Evolutionary conservation across 257 asterid genomes (phyloP).

Genomic region (Ilex asprella): DNA sequence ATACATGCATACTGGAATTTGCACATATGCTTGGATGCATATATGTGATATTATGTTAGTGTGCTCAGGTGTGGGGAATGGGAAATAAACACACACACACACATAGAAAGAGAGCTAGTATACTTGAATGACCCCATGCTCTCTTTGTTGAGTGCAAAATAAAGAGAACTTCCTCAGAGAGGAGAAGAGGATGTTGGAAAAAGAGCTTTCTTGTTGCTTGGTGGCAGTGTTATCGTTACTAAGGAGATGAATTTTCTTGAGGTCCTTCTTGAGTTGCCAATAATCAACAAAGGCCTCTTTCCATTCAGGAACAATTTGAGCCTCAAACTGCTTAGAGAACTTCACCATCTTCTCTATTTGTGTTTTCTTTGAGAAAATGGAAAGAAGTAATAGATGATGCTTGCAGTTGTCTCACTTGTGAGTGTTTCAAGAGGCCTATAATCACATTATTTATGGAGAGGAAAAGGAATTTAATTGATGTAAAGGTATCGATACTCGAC

Average conservation of each 20-base stretch:
- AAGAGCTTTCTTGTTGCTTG: constrained; percentile 16
- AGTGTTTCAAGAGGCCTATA: constrained; percentile 22
- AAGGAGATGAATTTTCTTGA: constrained; percentile 57
- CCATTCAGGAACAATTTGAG: constrained; percentile 89
- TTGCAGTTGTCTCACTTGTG: background rate
- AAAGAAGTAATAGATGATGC: constrained; percentile 4
- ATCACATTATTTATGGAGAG: constrained; percentile 50
- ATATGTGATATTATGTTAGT: too few relatives aligned
- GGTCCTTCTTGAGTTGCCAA: constrained; percentile 63
- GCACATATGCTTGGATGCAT: too few relatives aligned
- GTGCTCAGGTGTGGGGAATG: background rate
- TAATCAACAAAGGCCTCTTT: constrained; percentile 93
- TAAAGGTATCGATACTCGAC: constrained; percentile 34
- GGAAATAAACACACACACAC: background rate
- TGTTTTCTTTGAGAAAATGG: background rate
- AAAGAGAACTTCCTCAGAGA: constrained; percentile 31
- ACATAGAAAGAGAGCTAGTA: background rate
- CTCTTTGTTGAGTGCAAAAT: constrained; percentile 35
- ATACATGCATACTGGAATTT: background rate
- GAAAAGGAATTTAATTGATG: constrained; percentile 33
- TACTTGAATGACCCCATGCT: constrained; percentile 60
- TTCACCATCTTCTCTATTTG: constrained; percentile 54
- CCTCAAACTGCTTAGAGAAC: constrained; percentile 84
- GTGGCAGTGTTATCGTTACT: constrained; percentile 15
- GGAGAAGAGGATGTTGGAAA: constrained; percentile 17